phyloP scores from a whole-genome alignment of 371 early-diverging fungal species.

The Massospora cicadina region DNA sequence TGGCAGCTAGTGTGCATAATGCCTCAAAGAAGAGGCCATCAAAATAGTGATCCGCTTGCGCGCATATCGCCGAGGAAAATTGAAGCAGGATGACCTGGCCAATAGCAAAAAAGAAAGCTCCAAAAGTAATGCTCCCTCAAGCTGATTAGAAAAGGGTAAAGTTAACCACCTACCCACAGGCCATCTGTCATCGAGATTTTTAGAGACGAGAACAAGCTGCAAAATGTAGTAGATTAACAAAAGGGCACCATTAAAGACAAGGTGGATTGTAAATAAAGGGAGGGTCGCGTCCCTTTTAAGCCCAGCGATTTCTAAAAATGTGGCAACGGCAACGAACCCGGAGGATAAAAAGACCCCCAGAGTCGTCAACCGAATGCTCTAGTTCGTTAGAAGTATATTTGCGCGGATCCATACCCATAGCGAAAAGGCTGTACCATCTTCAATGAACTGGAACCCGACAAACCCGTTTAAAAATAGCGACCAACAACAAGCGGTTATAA shows the following conservation, averaged over 20 bases:
- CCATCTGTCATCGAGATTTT: constrained; percentile 89
- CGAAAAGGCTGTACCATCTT: constrained; percentile 82
- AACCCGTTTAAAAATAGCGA: constrained; percentile 84
- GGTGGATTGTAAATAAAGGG: constrained; percentile 67
- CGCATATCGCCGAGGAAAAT: constrained; percentile 62
- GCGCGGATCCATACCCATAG: constrained; percentile 33
- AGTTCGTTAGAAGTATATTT: constrained; percentile 12
- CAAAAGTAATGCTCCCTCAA: constrained; percentile 63
- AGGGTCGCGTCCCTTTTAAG: constrained; percentile 42
- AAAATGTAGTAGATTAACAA: constrained; percentile 69
- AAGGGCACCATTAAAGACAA: constrained; percentile 64
- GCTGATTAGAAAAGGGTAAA: not conserved
- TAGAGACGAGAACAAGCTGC: constrained; percentile 83
- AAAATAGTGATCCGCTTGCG: constrained; percentile 76
- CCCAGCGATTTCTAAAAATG: constrained; percentile 48
- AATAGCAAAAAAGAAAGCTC: constrained; percentile 59
- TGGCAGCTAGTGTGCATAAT: constrained; percentile 67
- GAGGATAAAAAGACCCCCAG: constrained; percentile 51
- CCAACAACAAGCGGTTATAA: constrained; percentile 73
- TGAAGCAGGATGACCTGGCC: constrained; percentile 69
- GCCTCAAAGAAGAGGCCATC: constrained; percentile 94
- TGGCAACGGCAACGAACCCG: constrained; percentile 66
- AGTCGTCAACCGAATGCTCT: constrained; percentile 72
- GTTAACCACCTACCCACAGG: constrained; percentile 34
- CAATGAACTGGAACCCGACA: constrained; percentile 88